Evolutionary conservation across 2,329 filamentous ascomycete species (phyloP), one percentile per base, ranked within the genome.

Genomic region (Trichoderma sp.): DNA sequence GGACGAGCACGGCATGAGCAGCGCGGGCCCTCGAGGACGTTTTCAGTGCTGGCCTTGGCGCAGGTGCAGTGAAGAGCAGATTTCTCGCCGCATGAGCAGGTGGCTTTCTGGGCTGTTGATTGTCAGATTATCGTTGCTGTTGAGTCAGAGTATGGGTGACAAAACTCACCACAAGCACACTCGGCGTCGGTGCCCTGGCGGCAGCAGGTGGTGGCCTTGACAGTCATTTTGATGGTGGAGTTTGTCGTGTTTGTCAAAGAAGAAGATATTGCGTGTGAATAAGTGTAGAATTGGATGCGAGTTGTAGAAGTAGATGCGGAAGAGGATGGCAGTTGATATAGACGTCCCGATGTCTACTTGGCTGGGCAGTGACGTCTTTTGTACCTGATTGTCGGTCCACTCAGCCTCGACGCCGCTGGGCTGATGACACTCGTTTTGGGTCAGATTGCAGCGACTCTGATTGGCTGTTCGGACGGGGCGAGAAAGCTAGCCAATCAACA

Each of bases 41-140:
- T 97, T 85, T 97, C 94, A 19, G 84, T 81, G 4, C 85, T 72
- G 4, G 94, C 87, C 81, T 93, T 94, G 76, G 88, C 88, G 83
- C 95, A 97, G 72, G 85, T 91, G 88, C 95, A 98, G 79, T 94
- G 86, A 60, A 97, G 88, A 61, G 95, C 95, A 4, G 89, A 88
- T 79, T 96, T 87, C 84, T 97, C 89, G 77, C 95, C 95, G 80
- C 95, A 98, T 19, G 93, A 96, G 88, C 94, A 97, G 70, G 85
- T 90, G 10, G 89, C 89, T 80, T 90, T 85, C 75, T 88, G 80
- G 74, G 88, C 88, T 88, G 73, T 14, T 11, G n/a, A 16, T 47
- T 63, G 60, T 62, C 3, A 40, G 16, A 33, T 27, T 5, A 2
- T 7, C 11, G 24, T 29, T 19, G 4, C 14, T 29, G n/a, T 29